Percentiles rank a stretch among this genome's conserved stretches.
Conservation (phyloP, 2,329 filamentous ascomycete species). For the Penicillium janthinellum region DNA sequence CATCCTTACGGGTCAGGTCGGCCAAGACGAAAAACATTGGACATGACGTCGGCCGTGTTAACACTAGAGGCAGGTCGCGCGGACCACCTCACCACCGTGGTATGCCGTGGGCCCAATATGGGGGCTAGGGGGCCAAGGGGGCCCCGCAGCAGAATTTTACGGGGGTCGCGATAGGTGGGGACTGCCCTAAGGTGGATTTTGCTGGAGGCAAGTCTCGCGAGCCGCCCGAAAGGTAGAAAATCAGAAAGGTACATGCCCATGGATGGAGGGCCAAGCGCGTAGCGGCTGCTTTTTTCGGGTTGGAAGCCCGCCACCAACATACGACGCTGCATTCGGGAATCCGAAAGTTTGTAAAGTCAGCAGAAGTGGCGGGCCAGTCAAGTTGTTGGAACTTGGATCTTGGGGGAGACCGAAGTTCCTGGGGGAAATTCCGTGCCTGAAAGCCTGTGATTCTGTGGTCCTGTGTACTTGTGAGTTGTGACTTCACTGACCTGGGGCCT, state of each 20-base stretch:
- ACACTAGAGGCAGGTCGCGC: constrained; percentile 10
- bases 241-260: background rate
- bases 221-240: background rate
- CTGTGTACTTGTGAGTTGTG: background rate
- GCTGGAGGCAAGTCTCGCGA: constrained; percentile 6
- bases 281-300: background rate
- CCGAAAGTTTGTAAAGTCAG: background rate
- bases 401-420: background rate
- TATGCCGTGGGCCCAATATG: background rate
- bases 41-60: constrained; percentile 10
- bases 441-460: background rate
- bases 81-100: background rate
- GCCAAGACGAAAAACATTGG: constrained; percentile 5
- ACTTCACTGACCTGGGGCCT: background rate
- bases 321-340: background rate
- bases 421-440: background rate
- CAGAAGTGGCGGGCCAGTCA: background rate
- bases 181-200: constrained; percentile 1
- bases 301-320: background rate
- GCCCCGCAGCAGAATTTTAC: constrained; percentile 7
- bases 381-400: background rate
- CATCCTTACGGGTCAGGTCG: constrained; percentile 1
- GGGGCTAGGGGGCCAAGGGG: constrained; percentile 2
- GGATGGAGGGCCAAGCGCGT: background rate
- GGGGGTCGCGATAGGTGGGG: constrained; percentile 5